Base-by-base conservation (phyloP, 2,329 filamentous ascomycete species). In the Exophiala xenobiotica region DNA sequence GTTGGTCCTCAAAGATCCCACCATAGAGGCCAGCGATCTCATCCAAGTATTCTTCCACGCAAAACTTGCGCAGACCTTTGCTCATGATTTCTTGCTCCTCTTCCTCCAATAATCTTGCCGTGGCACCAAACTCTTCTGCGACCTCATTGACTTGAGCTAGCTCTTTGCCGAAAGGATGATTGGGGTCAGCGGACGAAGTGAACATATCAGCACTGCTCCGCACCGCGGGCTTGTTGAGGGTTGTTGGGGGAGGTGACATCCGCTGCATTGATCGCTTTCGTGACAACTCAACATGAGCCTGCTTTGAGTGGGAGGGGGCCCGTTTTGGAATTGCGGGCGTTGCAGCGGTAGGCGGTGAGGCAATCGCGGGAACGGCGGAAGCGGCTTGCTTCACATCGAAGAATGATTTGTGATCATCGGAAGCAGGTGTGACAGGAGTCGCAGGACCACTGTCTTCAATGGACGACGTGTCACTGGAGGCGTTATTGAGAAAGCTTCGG, bases 121-220 rank as follows among this genome's bases (percentile, higher is more conserved):
- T 75, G 23, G 83, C 77, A 35, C 83, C 83, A 61, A 90, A 92
- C 70, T 96, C 91, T 71, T 97, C 93, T 0, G 87, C 92, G 12
- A 96, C 80, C 70, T 97, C 93, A 46, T 90, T 90, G 19, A 97
- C 88, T 70, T 97, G 87, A 50, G 89, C 90, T 46, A 97, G 76
- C 70, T 99, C 93, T 44, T 86, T 85, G 46, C 89, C 89, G 64
- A 97, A 97, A 0, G 92, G 92, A 67, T 93, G 82, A 39, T 70
- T 62, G 7, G 65, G 65, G 51, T 67, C 48, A 65, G 65, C 42
- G 19, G 53, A 16, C 11, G 37, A 23, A 20, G 65, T 61, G 58
- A 71, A 71, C 37, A 68, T 64, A n/a, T 73, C 70, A 27, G 67
- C 63, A 19, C 65, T 64, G 12, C 62, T 61, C 20, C 68, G 68